These are phyloP conservation scores for Selaginella moellendorffii DNA, from an alignment of 75 land plant genomes.

Conservation along the genomic window DNA sequence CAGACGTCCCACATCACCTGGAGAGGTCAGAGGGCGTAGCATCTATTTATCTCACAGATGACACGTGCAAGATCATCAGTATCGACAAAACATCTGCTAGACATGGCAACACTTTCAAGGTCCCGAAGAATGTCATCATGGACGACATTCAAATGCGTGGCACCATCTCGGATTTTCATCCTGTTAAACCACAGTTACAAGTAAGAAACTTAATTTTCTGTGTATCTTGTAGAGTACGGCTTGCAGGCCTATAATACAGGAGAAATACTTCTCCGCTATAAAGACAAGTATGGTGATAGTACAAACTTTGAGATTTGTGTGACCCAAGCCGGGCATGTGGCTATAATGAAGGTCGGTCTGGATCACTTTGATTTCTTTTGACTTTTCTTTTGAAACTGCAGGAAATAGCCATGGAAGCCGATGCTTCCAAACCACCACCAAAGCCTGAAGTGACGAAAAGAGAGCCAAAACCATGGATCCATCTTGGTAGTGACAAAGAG, in stretches of 20 bases:
- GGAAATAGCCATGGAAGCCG: conserved; percentile 6
- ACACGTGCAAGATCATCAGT: neutral
- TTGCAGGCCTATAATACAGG: conserved; percentile 16
- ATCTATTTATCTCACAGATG: conserved; percentile 10
- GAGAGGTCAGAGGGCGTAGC: conserved; percentile 12
- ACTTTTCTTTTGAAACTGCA: neutral
- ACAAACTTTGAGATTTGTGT: conserved; percentile 15
- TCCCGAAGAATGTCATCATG: conserved; percentile 12
- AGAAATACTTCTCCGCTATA: conserved; percentile 15
- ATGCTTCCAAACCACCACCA: neutral
- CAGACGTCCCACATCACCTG: too few relatives aligned
- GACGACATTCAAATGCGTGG: conserved; percentile 12
- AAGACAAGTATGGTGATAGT: conserved; percentile 12
- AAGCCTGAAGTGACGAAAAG: neutral
- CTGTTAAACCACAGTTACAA: conserved; percentile 12
- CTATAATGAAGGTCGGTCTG: conserved; percentile 11
- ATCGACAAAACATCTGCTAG: conserved; percentile 7
- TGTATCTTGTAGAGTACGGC: neutral
- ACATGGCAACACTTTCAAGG: conserved; percentile 6
- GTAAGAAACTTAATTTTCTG: neutral
- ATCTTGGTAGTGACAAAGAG: conserved; percentile 19
- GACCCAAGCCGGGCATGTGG: neutral
- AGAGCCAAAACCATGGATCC: conserved; percentile 17
- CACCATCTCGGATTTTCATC: conserved; percentile 12
- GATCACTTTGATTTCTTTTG: neutral